Percentiles rank a stretch among this genome's conserved stretches.
Evolutionary conservation across 176 grass and related monocot species (phyloP).

Genomic region (Oryza glumipatula): DNA sequence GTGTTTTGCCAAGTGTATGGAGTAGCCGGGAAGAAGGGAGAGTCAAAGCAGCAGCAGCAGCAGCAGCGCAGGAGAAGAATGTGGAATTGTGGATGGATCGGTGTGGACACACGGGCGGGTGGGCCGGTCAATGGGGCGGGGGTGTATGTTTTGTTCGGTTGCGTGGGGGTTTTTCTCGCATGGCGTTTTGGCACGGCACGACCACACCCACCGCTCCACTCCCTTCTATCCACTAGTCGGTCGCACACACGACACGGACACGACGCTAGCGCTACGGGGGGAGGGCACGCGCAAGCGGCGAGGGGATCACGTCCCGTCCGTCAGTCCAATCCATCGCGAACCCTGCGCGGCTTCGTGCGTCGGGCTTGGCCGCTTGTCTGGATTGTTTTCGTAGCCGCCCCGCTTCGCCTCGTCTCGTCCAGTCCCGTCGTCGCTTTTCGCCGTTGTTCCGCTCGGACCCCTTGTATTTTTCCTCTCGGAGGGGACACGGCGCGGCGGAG

Average conservation of each 20-base stretch:
- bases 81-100: neutral
- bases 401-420: neutral
- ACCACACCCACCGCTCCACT: neutral
- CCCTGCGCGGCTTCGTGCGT: slow-evolving; percentile 26
- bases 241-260: neutral
- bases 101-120: neutral
- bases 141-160: neutral
- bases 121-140: slow-evolving; percentile 31
- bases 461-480: slow-evolving; percentile 29
- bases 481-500: slow-evolving; percentile 19
- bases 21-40: slow-evolving; percentile 26
- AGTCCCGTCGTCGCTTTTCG: neutral
- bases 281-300: neutral
- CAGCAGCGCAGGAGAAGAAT: slow-evolving; percentile 4
- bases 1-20: neutral
- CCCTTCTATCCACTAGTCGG: neutral
- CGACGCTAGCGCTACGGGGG: no score
- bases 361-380: slow-evolving; percentile 17
- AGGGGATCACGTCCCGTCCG: neutral
- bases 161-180: neutral
- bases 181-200: neutral
- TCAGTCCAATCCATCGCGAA: neutral
- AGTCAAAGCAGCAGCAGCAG: slow-evolving; percentile 46
- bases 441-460: neutral
- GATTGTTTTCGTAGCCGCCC: neutral